These are phyloP conservation scores for Monoraphidium neglectum DNA, from an alignment of 139 green algal genomes.

Conservation along the genomic window DNA sequence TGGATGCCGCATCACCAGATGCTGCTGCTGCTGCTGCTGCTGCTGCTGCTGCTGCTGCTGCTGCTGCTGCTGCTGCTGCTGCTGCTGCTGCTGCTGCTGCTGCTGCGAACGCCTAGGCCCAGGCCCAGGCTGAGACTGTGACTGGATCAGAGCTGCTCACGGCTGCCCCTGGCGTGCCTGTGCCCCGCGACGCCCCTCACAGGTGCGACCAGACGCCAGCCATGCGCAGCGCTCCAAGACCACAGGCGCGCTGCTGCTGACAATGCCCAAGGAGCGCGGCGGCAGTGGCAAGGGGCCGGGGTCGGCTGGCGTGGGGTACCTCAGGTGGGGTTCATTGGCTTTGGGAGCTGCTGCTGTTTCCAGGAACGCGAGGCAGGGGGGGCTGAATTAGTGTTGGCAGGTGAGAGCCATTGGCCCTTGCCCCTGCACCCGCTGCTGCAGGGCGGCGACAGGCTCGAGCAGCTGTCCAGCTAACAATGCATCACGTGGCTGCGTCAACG, in stretches of 20 bases:
- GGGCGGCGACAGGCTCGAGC: too few relatives aligned
- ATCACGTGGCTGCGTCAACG: neutral
- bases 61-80: slow-evolving; percentile 6
- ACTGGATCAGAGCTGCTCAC: neutral
- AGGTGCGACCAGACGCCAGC: slow-evolving; percentile 59
- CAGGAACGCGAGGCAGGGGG: too few relatives aligned
- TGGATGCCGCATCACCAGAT: neutral
- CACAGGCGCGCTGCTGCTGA: slow-evolving; percentile 73
- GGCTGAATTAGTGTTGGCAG: too few relatives aligned
- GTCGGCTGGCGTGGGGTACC: neutral
- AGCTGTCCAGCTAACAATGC: neutral
- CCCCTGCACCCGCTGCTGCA: neutral
- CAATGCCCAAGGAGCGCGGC: slow-evolving; percentile 71
- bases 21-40: neutral
- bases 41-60: neutral
- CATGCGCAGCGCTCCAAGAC: slow-evolving; percentile 64
- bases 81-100: neutral
- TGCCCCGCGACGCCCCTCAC: neutral
- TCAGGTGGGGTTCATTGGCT: slow-evolving; percentile 13
- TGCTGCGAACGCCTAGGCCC: neutral
- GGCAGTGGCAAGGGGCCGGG: slow-evolving; percentile 8
- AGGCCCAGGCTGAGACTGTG: too few relatives aligned
- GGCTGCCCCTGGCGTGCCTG: neutral
- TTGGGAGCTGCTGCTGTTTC: too few relatives aligned
- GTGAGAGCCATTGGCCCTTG: neutral